Evolutionary conservation across 257 asterid species (phyloP).

Genomic region (Orobanche coerulescens): DNA sequence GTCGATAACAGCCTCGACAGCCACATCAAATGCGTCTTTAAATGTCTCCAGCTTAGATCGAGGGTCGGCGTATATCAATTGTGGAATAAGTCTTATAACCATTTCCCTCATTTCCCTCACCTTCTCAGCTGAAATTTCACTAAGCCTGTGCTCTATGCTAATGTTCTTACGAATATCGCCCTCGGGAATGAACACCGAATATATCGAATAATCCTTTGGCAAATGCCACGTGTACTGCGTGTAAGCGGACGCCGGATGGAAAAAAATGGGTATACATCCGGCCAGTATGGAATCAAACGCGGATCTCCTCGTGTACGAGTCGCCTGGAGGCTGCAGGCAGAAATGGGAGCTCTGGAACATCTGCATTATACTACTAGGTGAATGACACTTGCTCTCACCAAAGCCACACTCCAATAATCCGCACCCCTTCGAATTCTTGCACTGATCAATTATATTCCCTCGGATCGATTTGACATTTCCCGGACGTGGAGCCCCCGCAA

Average conservation of each 20-base stretch:
- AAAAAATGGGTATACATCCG: conserved; percentile 88
- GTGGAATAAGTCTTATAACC: conserved; percentile 68
- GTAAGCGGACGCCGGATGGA: conserved; percentile 87
- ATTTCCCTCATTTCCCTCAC: conserved; percentile 62
- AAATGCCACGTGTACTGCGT: conserved; percentile 86
- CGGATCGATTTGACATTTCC: conserved; percentile 58
- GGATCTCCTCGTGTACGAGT: conserved; percentile 82
- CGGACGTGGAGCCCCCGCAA: conserved; percentile 89
- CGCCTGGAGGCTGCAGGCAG: conserved; percentile 89
- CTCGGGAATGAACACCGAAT: conserved; percentile 73
- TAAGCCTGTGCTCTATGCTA: conserved; percentile 56
- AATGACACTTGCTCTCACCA: conserved; percentile 77
- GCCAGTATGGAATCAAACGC: conserved; percentile 84
- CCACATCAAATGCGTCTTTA: conserved; percentile 75
- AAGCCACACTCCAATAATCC: conserved; percentile 59
- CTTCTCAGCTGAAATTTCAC: conserved; percentile 37
- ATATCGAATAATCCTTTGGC: conserved; percentile 48
- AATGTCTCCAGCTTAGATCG: conserved; percentile 53
- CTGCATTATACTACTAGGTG: conserved; percentile 78
- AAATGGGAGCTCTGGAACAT: conserved; percentile 76
- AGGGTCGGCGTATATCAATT: conserved; percentile 72
- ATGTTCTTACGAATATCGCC: conserved; percentile 41
- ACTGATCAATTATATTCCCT: conserved; percentile 63
- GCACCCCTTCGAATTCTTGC: conserved; percentile 51
- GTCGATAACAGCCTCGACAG: conserved; percentile 58